These are phyloP conservation scores for Tolypocladium ophioglossoides DNA, from an alignment of 2,329 filamentous ascomycete species.

Conservation along the genomic window DNA sequence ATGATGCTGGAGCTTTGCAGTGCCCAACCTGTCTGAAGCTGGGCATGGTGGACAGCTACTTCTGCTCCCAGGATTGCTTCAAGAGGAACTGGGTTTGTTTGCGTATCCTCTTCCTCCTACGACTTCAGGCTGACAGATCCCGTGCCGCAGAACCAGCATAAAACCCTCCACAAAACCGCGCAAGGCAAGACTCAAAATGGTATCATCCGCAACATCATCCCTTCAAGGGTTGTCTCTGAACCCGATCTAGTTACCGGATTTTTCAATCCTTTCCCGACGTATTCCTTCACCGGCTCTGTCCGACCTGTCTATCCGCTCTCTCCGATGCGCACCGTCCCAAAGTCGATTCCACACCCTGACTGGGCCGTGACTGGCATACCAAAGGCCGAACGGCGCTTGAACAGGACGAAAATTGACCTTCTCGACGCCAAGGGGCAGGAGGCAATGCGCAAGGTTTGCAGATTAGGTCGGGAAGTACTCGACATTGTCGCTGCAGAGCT, in stretches of 20 bases:
- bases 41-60: constrained; percentile 79
- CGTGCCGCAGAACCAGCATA: constrained; percentile 34
- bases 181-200: constrained; percentile 60
- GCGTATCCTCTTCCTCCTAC: not conserved
- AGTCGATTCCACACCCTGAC: constrained; percentile 73
- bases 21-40: constrained; percentile 93
- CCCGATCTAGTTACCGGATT: constrained; percentile 80
- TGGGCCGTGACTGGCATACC: constrained; percentile 78
- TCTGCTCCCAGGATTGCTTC: constrained; percentile 98
- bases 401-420: constrained; percentile 71
- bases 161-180: constrained; percentile 56
- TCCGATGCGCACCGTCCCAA: constrained; percentile 59
- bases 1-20: constrained; percentile 76
- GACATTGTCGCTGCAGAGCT: constrained; percentile 79
- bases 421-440: constrained; percentile 72
- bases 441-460: constrained; percentile 87
- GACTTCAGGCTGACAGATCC: not conserved
- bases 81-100: constrained; percentile 88
- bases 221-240: constrained; percentile 72
- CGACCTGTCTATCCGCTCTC: constrained; percentile 84
- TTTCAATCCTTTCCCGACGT: constrained; percentile 89
- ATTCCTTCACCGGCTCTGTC: constrained; percentile 68
- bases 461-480: constrained; percentile 77
- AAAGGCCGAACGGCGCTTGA: constrained; percentile 46
- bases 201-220: constrained; percentile 61